These are phyloP conservation scores for Flueggea neowawraea DNA, from an alignment of 441 rosid species.

Conservation along the genomic window DNA sequence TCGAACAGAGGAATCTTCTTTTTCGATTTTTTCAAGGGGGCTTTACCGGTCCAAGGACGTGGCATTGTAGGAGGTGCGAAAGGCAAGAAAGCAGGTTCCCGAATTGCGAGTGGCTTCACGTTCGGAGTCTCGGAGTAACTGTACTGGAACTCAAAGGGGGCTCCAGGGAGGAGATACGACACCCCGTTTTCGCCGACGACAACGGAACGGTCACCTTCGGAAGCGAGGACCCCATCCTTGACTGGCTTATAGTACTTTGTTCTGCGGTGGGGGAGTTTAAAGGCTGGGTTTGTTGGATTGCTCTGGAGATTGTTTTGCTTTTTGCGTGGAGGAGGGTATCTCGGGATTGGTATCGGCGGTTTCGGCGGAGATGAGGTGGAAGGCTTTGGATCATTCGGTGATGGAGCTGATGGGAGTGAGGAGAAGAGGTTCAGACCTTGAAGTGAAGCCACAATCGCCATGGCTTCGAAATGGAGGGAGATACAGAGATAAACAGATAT, in stretches of 20 bases:
- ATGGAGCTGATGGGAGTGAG: constrained; percentile 55
- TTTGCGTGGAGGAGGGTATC: constrained; percentile 39
- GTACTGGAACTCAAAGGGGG: constrained; percentile 91
- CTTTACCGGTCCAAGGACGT: constrained; percentile 92
- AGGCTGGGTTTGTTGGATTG: constrained; percentile 37
- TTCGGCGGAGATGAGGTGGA: constrained; percentile 21
- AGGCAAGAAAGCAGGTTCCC: constrained; percentile 91
- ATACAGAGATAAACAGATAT: too few relatives aligned
- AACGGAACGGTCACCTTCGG: constrained; percentile 73
- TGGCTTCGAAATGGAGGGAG: constrained; percentile 1
- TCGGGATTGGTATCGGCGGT: constrained; percentile 27
- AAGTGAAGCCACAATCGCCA: constrained; percentile 51
- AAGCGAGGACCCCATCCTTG: constrained; percentile 41
- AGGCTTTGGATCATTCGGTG: constrained; percentile 29
- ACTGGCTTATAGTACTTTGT: constrained; percentile 77
- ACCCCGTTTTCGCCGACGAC: constrained; percentile 76
- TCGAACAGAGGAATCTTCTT: constrained; percentile 79
- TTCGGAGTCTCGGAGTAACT: constrained; percentile 88
- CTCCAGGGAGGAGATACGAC: constrained; percentile 83
- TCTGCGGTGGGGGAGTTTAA: constrained; percentile 59
- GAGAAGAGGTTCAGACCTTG: constrained; percentile 64
- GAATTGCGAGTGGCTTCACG: constrained; percentile 70
- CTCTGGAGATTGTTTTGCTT: constrained; percentile 17
- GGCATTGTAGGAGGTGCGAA: constrained; percentile 93
- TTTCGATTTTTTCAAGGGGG: constrained; percentile 61